Conservation (phyloP, 148 eudicot genomes). For the Silene conica region DNA sequence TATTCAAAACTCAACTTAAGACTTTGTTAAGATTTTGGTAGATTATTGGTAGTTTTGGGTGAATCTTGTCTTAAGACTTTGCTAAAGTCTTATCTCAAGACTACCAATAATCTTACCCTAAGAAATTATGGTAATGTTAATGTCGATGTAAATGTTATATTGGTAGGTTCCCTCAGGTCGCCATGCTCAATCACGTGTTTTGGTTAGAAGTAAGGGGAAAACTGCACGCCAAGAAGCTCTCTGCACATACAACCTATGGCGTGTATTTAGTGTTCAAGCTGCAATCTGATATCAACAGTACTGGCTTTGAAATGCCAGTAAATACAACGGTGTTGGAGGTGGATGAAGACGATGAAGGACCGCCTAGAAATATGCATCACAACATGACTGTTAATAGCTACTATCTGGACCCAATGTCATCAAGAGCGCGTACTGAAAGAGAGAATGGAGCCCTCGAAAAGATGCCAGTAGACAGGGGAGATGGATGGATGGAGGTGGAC, state of each 20-base stretch:
- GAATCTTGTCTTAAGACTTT: too few species aligned
- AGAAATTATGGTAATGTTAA: neutral
- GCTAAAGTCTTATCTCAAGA: too few species aligned
- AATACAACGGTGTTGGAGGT: neutral
- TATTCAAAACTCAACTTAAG: too few species aligned
- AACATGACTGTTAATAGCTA: neutral
- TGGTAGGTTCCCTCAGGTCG: constrained; percentile 23
- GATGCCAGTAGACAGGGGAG: neutral
- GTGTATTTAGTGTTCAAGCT: constrained; percentile 18
- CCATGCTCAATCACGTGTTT: neutral
- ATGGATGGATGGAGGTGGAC: constrained; percentile 26
- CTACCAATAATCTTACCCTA: too few species aligned
- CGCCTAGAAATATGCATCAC: neutral
- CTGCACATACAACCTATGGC: constrained; percentile 18
- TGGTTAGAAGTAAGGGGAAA: constrained; percentile 21
- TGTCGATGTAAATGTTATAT: neutral
- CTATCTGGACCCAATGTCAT: neutral
- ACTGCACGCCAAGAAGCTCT: constrained; percentile 5
- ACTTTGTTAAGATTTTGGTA: too few species aligned
- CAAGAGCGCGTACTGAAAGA: too few species aligned
- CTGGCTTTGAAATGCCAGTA: neutral
- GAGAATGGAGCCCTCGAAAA: neutral
- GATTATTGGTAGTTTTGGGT: too few species aligned
- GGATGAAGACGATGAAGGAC: neutral
- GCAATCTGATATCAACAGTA: too few species aligned